Base-by-base conservation (phyloP, 441 rosid species). In the Eutrema salsugineum region DNA sequence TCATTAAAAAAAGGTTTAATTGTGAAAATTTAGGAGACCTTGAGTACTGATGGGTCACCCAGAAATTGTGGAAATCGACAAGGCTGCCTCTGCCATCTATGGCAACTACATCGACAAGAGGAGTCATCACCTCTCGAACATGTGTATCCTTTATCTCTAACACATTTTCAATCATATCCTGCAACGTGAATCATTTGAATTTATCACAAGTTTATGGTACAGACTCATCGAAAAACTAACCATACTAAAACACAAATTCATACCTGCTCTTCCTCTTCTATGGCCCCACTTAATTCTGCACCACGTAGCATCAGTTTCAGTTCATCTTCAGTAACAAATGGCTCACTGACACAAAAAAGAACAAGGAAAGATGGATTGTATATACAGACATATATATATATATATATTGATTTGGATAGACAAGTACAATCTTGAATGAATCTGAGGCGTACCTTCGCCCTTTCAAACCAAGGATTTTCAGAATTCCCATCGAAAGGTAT, bases 121-220 rank as follows among this genome's bases (percentile, higher is more conserved):
- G 98, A 55, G 98, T 88, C 98, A 93, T 93, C 72, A 93, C 97
- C 84, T 90, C 98, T 78, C 97, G 84, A 74, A 93, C 97, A 77
- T 88, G 87, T 5, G 95, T 93, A 71, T 93, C 98, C 78, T 90
- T 93, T 42, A 93, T 90, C 86, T 90, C 98, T 64, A 93, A 79
- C 79, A 93, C 98, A 78, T 93, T 93, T 80, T 93, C 97, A 77
- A 93, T 93, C 97, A 93, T 93, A 77, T 93, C 98, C 96, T 92
- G 89, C 54, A 59, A 59, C 53, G 64, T 20, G 60, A 8, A 60
- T 55, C 54, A 35, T 51, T 60, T 65, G 43, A 53, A 14, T n/a
- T 47, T 68, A 65, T 78, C 71, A 60, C 53, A 71, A 28, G 57
- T 51, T 5, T 49, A 32, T 72, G 53, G 62, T 68, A 47, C 49